Evolutionary conservation across 2,329 filamentous ascomycete genomes (phyloP).

Genomic region (Colletotrichum tamarilloi): DNA sequence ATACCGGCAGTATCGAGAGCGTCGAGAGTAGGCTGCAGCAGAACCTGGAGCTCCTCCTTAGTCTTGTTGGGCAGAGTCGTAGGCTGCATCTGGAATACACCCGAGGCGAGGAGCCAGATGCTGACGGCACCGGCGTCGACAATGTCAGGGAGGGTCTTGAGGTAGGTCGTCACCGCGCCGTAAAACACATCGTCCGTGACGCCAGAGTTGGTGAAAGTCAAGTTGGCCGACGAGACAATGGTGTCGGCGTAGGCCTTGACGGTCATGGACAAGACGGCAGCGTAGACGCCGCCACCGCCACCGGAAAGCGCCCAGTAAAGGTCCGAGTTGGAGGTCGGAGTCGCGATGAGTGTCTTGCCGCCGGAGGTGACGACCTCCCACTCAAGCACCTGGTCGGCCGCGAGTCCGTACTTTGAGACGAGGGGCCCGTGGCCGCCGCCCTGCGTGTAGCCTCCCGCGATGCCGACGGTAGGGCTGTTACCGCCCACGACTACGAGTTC

Average conservation of each 20-base stretch:
- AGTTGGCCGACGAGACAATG: slow-evolving; percentile 53
- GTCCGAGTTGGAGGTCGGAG: slow-evolving; percentile 55
- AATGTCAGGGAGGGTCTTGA: slow-evolving; percentile 17
- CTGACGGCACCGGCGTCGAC: slow-evolving; percentile 31
- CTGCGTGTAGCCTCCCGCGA: slow-evolving; percentile 65
- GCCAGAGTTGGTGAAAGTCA: slow-evolving; percentile 49
- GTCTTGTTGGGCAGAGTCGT: slow-evolving; percentile 57
- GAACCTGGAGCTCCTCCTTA: slow-evolving; percentile 48
- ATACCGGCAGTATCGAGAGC: slow-evolving; percentile 39
- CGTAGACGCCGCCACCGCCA: slow-evolving; percentile 64
- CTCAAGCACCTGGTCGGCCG: slow-evolving; percentile 63
- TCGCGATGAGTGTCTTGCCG: slow-evolving; percentile 56
- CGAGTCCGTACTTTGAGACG: slow-evolving; percentile 58
- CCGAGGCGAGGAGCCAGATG: slow-evolving; percentile 24
- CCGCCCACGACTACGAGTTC: slow-evolving; percentile 59
- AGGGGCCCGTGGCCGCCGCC: slow-evolving; percentile 66
- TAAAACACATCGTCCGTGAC: slow-evolving; percentile 39
- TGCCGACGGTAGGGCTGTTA: slow-evolving; percentile 60
- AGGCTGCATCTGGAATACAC: slow-evolving; percentile 26
- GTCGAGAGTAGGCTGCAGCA: slow-evolving; percentile 54
- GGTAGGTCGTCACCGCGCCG: slow-evolving; percentile 33
- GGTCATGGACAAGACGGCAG: slow-evolving; percentile 61
- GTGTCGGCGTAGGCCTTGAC: slow-evolving; percentile 43
- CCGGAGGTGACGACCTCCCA: slow-evolving; percentile 59
- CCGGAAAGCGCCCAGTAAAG: slow-evolving; percentile 67